A percentile compares a stretch with the other conserved stretches of the same genome.
These are phyloP conservation scores for Coprinellus aureogranulatus DNA, from an alignment of 768 basidiomycete species.

Conservation along the genomic window DNA sequence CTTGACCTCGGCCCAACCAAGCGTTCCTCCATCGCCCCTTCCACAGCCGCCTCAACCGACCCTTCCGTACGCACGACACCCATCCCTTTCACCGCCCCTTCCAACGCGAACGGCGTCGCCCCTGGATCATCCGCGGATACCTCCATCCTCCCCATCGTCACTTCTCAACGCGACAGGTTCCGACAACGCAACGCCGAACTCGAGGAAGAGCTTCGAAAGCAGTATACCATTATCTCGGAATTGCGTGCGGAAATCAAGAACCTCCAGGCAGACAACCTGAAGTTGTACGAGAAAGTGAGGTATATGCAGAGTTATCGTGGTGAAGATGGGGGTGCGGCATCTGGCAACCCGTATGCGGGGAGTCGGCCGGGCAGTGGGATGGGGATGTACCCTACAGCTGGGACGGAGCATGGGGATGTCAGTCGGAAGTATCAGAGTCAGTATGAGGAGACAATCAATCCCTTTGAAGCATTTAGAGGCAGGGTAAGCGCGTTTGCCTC, in stretches of 20 bases:
- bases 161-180: conserved; percentile 96
- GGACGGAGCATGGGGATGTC: conserved; percentile 60
- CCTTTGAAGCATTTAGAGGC: conserved; percentile 96
- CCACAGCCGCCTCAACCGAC: conserved; percentile 19
- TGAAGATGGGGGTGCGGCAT: conserved; percentile 50
- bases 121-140: conserved; percentile 61
- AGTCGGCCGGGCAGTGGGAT: background rate
- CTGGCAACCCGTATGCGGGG: conserved; percentile 57
- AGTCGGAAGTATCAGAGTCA: conserved; percentile 78
- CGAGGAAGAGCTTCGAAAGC: conserved; percentile 96
- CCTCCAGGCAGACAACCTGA: conserved; percentile 92
- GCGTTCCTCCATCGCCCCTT: conserved; percentile 13
- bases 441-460: conserved; percentile 97
- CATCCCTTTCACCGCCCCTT: conserved; percentile 59
- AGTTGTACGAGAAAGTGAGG: conserved; percentile 97
- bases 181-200: conserved; percentile 94
- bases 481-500: conserved; percentile 57
- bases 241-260: conserved; percentile 89
- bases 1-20: conserved; percentile 66
- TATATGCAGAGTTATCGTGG: conserved; percentile 98
- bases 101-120: no score
- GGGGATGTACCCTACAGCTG: conserved; percentile 1
- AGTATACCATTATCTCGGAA: conserved; percentile 92
- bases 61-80: conserved; percentile 53
- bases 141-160: conserved; percentile 97